These are phyloP conservation scores for Marasmius tenuissimus DNA, from an alignment of 1,284 basidiomycete genomes.

Conservation along the genomic window DNA sequence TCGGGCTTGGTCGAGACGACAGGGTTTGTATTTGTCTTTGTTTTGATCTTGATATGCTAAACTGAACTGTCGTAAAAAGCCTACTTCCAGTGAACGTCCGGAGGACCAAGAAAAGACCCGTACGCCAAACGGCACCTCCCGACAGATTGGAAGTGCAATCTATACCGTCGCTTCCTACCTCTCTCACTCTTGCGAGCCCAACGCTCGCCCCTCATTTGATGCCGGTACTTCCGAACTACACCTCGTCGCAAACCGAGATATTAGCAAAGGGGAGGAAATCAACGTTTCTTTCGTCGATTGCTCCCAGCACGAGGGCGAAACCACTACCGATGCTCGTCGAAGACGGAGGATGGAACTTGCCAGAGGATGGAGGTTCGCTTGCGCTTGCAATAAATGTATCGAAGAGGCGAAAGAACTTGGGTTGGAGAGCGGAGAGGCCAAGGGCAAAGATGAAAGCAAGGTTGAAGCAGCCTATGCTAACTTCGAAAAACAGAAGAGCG, in stretches of 20 bases:
- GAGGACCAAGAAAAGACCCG: conserved; percentile 73
- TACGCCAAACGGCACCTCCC: conserved; percentile 69
- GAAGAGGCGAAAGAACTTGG: conserved; percentile 44
- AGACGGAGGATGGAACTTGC: conserved; percentile 70
- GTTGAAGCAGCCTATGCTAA: conserved; percentile 39
- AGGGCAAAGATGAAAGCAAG: conserved; percentile 53
- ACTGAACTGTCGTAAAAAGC: conserved; percentile 33
- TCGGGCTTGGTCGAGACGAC: conserved; percentile 62
- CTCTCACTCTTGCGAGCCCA: conserved; percentile 71
- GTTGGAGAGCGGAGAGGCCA: conserved; percentile 39
- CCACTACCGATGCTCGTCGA: conserved; percentile 50
- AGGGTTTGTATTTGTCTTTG: conserved; percentile 44
- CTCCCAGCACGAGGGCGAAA: conserved; percentile 52
- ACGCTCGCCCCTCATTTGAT: conserved; percentile 60
- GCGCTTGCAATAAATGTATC: conserved; percentile 62
- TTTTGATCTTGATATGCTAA: not conserved
- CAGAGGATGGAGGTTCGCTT: conserved; percentile 80
- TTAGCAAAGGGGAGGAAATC: conserved; percentile 74
- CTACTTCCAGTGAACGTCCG: conserved; percentile 46
- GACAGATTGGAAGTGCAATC: conserved; percentile 71
- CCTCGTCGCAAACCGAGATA: conserved; percentile 60
- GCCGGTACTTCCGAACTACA: conserved; percentile 62
- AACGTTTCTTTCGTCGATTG: conserved; percentile 75
- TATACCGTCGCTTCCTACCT: conserved; percentile 79
- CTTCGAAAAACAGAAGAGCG: conserved; percentile 10